Evolutionary conservation across 352 stramenopile genomes (phyloP), one percentile per base, ranked within the genome.

Genomic region (Pythium sukuiense): DNA sequence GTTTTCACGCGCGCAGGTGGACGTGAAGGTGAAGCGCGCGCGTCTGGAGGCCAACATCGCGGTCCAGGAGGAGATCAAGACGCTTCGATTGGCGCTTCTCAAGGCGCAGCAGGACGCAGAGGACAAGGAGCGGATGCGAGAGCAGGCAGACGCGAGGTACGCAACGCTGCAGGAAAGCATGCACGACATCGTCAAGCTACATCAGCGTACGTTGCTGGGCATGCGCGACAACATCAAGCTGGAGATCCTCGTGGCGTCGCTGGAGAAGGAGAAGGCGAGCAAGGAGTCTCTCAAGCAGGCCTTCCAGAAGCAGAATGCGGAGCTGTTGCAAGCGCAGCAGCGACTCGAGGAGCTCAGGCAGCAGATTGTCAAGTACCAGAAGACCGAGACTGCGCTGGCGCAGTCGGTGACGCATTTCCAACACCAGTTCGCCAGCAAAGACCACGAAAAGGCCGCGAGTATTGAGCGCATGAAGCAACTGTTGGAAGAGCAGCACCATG

Each of bases 371-470:
- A 79, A 83, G 43, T 90, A 92, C 65, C 83, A 92, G 59, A 90
- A 88, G 72, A 92, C 83, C 0, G 83, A 93, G 65, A 93, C 83
- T 0, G 83, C 87, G 46, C 60, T 93, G 48, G 81, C 77, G 8
- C 80, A 93, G 65, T 87, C 80, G 26, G 71, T 90, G 16, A 70
- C 81, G 6, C 83, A 93, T 56, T 77, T 92, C 54, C 83, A 90
- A 69, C 74, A 87, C 59, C 80, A 77, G 29, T 79, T 81, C 46
- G 70, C 81, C 29, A 76, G 53, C 54, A 89, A 87, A 65, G 73
- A 90, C n/a, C 75, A 88, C 49, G 76, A 86, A 39, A 76, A 76
- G n/a, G 70, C 76, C 18, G 79, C 71, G 6, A 62, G 66, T 0
- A 64, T 87, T 3, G 74, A 88, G 32, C 71, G 77, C 14, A 37